phyloP scores from a whole-genome alignment of 441 rosid species.

The Syzygium malaccense region DNA sequence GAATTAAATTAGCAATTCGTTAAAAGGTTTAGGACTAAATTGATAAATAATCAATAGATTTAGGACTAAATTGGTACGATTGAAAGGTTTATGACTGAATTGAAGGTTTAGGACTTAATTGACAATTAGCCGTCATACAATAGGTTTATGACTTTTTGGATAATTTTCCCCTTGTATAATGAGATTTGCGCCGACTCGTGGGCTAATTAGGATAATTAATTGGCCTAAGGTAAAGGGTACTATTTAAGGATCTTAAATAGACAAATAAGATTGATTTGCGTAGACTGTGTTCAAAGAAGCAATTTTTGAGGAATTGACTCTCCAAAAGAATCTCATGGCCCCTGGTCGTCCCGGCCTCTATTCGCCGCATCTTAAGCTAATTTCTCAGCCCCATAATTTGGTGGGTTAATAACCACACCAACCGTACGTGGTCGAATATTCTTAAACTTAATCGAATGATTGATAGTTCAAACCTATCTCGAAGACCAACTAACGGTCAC shows the following conservation, averaged over 20 bases:
- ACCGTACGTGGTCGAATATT: not conserved
- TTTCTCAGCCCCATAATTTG: not conserved
- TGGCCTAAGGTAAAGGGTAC: not conserved
- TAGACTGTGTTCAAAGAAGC: not conserved
- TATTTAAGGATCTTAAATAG: not conserved
- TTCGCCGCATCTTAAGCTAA: not conserved
- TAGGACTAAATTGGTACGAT: no score
- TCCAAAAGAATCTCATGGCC: not conserved
- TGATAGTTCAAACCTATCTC: not conserved
- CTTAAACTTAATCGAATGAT: not conserved
- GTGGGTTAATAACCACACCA: not conserved
- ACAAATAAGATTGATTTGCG: not conserved
- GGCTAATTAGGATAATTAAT: not conserved
- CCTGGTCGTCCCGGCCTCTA: not conserved
- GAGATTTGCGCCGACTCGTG: not conserved
- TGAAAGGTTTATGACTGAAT: no score
- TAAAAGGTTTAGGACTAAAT: no score
- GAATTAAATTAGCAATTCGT: no score
- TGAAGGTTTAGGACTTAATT: no score
- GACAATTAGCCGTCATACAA: no score
- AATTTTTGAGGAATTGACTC: not conserved
- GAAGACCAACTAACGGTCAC: not conserved
- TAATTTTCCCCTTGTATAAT: not conserved
- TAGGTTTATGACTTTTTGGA: no score
- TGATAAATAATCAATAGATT: no score